phyloP scores from a whole-genome alignment of 2,329 filamentous ascomycete species.

The Epichloe baconii region DNA sequence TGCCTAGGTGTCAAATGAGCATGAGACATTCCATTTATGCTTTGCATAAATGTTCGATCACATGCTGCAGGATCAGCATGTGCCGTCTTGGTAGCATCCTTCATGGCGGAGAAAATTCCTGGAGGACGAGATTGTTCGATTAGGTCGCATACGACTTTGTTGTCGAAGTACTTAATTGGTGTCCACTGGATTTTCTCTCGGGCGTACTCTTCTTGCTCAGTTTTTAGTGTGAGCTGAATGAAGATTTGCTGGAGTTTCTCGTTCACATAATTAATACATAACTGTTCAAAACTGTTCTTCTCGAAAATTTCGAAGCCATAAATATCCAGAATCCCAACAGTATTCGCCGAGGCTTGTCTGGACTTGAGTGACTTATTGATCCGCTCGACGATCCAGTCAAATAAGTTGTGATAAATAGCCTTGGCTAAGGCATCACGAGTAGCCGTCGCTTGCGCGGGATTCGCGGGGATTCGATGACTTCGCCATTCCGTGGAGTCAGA shows the following conservation, averaged over 20 bases:
- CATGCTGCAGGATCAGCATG: conserved; percentile 90
- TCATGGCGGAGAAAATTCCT: conserved; percentile 88
- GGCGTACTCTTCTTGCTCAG: conserved; percentile 95
- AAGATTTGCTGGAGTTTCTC: conserved; percentile 99
- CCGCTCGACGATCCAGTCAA: conserved; percentile 94
- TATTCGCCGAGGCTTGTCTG: conserved; percentile 60
- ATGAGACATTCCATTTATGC: conserved; percentile 81
- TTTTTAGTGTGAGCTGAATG: conserved; percentile 90
- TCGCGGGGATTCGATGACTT: conserved; percentile 67
- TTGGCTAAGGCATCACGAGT: conserved; percentile 87
- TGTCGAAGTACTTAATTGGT: conserved; percentile 98
- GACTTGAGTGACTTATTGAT: conserved; percentile 82
- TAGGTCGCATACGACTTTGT: conserved; percentile 95
- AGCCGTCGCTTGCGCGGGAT: conserved; percentile 71
- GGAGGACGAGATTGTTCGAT: conserved; percentile 87
- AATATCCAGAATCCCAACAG: conserved; percentile 94
- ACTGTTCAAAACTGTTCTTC: conserved; percentile 96
- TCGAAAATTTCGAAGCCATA: conserved; percentile 99
- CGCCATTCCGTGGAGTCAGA: conserved; percentile 54
- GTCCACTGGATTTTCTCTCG: conserved; percentile 97
- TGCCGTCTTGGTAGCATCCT: conserved; percentile 96
- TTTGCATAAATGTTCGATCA: conserved; percentile 90
- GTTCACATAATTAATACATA: conserved; percentile 99
- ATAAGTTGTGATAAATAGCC: conserved; percentile 94
- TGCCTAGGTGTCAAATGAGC: conserved; percentile 84